Base-by-base conservation (phyloP, 805 yeast genomes). In the Suhomyces sp. region DNA sequence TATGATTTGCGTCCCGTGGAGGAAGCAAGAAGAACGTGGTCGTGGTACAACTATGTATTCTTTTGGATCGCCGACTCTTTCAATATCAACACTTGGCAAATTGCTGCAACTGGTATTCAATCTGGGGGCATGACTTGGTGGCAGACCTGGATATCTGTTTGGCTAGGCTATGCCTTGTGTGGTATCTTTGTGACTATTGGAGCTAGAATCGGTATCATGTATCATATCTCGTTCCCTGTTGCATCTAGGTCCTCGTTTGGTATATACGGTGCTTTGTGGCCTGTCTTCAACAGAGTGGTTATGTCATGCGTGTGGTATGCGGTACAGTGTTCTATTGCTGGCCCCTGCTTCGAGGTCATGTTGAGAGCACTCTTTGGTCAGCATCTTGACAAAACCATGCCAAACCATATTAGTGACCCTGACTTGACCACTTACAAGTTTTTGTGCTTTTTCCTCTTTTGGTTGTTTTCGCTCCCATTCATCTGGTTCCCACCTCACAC, bases 31-130 rank as follows among this genome's bases (percentile, higher is more conserved):
- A 77, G 96, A 62, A 79, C 81, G n/a, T 90, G 97, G 97, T 72
- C 81, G 27, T 88, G 96, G 96, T 84, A 76, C 68, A 88, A 90
- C 67, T 90, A 73, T 65, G 84, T 87, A 12, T 83, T 81, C 57
- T 87, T 88, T 61, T 90, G 97, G 97, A 69, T 90, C 53, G 90
- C 96, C 0, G 97, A 90, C 66, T 85, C 96, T 31, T 88, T 90
- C 73, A 90, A 90, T 70, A 84, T 90, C 65, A 90, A 88, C 67
- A 89, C 97, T 5, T 90, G 93, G 90, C 91, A 88, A 74, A 89
- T 90, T 60, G 96, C 96, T 2, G 85, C 93, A 7, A 87, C 96
- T 0, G 96, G 96, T 61, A 70, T 74, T 35, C 86, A 87, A 53
- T 75, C 78, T 50, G 82, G 84, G 22, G 94, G 94, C 9, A 72